phyloP scores from a whole-genome alignment of 2,329 filamentous ascomycete species.

The Fusarium torulosum region DNA sequence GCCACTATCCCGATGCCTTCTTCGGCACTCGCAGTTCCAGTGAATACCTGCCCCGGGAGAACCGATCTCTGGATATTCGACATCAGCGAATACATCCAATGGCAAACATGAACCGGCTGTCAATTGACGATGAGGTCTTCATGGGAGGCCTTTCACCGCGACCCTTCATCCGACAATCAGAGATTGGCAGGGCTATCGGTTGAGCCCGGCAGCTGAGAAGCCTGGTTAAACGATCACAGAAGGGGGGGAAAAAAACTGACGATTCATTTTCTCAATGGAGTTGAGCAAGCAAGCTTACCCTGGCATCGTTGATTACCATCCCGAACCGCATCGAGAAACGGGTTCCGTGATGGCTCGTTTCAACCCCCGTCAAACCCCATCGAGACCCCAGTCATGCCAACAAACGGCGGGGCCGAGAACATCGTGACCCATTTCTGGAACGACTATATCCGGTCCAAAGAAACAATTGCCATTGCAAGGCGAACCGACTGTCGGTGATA shows the following conservation, averaged over 20 bases:
- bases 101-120: conserved; percentile 58
- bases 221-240: conserved; percentile 4
- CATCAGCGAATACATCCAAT: conserved; percentile 53
- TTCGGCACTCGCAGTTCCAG: conserved; percentile 51
- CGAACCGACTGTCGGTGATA: conserved; percentile 19
- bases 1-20: conserved; percentile 52
- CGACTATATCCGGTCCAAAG: conserved; percentile 8
- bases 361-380: conserved; percentile 34
- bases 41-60: conserved; percentile 47
- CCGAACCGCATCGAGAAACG: conserved; percentile 28
- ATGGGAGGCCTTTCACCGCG: conserved; percentile 63
- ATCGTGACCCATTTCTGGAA: conserved; percentile 33
- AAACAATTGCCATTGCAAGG: conserved; percentile 14
- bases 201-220: conserved; percentile 49
- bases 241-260: conserved; percentile 17
- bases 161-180: conserved; percentile 59
- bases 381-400: conserved; percentile 19
- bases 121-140: conserved; percentile 61
- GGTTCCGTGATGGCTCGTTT: conserved; percentile 43
- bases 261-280: conserved; percentile 16
- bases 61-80: conserved; percentile 42
- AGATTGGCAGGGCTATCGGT: conserved; percentile 68
- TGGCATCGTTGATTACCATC: conserved; percentile 30
- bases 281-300: conserved; percentile 14
- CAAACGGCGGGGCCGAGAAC: conserved; percentile 40